phyloP scores from a whole-genome alignment of 208 protist species.

The Leishmania arabica region DNA sequence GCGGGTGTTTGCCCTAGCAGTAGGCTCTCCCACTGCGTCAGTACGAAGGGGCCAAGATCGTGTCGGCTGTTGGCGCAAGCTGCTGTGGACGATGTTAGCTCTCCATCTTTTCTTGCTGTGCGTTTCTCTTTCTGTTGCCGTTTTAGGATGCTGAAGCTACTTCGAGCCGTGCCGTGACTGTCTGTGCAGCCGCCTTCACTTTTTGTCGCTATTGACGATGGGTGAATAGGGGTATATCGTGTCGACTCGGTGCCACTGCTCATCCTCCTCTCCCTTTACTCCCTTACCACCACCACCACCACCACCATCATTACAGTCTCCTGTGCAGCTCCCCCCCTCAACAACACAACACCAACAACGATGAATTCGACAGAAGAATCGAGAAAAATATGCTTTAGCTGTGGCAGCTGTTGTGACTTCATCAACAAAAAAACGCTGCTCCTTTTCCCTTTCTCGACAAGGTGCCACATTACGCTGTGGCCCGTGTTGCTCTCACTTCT shows the following conservation, averaged over 20 bases:
- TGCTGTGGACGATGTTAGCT: background rate
- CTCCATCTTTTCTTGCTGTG: conserved; percentile 7
- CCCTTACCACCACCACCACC: no score
- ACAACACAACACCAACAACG: background rate
- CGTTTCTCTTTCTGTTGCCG: background rate
- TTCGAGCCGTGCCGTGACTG: background rate
- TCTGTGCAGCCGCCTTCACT: background rate
- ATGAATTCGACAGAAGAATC: background rate
- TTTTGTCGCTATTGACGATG: background rate
- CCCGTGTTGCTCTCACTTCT: background rate
- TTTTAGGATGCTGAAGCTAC: background rate
- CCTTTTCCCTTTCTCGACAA: background rate
- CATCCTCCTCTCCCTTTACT: background rate
- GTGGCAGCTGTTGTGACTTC: background rate
- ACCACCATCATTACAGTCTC: background rate
- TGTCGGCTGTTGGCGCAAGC: background rate
- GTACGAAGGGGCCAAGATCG: background rate
- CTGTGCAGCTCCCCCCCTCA: background rate
- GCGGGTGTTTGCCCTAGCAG: background rate
- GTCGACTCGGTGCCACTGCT: background rate
- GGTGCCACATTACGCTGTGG: background rate
- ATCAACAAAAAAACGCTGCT: background rate
- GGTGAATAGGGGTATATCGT: background rate
- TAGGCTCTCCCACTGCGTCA: background rate
- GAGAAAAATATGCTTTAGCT: background rate